Base-by-base conservation (phyloP, 179 eudicot genomes). In the Spinacia oleracea region DNA sequence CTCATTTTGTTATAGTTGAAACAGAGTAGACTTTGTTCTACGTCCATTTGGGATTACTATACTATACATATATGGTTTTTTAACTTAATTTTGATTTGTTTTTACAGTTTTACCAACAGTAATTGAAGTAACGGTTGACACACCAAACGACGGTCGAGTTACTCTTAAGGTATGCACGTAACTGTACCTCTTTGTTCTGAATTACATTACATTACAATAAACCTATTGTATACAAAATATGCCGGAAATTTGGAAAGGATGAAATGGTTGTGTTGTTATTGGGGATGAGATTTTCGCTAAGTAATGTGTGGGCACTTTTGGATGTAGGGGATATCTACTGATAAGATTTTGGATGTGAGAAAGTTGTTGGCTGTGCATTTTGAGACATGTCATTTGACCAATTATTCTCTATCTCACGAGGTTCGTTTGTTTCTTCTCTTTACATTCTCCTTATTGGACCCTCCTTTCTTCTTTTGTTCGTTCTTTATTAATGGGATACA, bases 371-470 rank as follows among this genome's bases (percentile, higher is more conserved):
- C 89, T 18, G 93, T 88, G 25, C 84, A 90, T 76, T 93, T 93
- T 20, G 96, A 89, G 79, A 91, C 97, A 69, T 93, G 97, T 75
- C 93, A 93, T 73, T 58, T 93, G 83, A 91, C 97, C 73, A 91
- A 88, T 60, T 93, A 89, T 85, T 91, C 97, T 11, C 75, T 93
- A 27, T 87, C 96, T 56, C 97, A 93, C 68, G 96, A 93, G 97
- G 97, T 91, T 78, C 35, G 68, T 65, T 42, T 45, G 15, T 74
- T 70, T 78, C 70, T 50, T 0, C 16, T 50, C 2, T 10, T 80
- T 68, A 15, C 58, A 46, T 50, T 45, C 51, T 65, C 34, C 32
- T 31, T 11, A 21, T 38, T 60, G 29, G 18, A 65, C 29, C 12
- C 16, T 56, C 6, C 27, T 70, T 59, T 27, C 7, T 62, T 65